Base-by-base conservation (phyloP, 805 yeast genomes). In the Pichia pseudocactophila region DNA sequence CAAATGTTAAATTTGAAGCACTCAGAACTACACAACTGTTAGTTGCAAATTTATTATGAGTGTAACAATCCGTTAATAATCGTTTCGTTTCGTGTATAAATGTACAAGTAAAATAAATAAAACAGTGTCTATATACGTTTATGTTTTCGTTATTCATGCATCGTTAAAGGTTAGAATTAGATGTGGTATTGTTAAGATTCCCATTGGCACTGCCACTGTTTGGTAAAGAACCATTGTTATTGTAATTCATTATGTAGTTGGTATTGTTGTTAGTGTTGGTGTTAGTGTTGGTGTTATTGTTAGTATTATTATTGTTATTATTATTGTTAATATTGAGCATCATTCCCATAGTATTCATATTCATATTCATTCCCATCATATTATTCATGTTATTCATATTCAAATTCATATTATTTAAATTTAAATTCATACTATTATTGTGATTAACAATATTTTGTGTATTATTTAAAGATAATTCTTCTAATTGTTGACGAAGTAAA, bases 1-100 rank as follows among this genome's bases (percentile, higher is more conserved):
- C 89, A 18, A 92, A 86, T 58, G 89, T 92, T 51, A 85, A 90
- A 59, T 92, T 82, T 59, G 96, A 90, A 68, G 97, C 97, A 2
- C 74, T 92, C 57, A 86, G 85, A 62, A 88, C 97, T 4, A 86
- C 96, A n/a, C 98, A 92, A 68, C 75, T 81, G 44, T 76, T 92
- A 54, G 94, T 92, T 41, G 87, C 96, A 3, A 87, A 86, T 56
- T 72, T 82, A n/a, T 74, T 82, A 31, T 56, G 45, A 43, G n/a
- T 27, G 13, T 33, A 11, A n/a, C n/a, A n/a, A n/a, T n/a, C n/a
- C n/a, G 10, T 11, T 27, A 27, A 30, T 30, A 30, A 7, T 16
- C 17, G 33, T 30, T 30, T 30, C 15, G 25, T 22, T 22, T 22
- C 25, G 25, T 22, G 25, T 22, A 22, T 22, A 22, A 22, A 22